Conservation (phyloP, 176 grass and related monocot species). For the Lolium rigidum region DNA sequence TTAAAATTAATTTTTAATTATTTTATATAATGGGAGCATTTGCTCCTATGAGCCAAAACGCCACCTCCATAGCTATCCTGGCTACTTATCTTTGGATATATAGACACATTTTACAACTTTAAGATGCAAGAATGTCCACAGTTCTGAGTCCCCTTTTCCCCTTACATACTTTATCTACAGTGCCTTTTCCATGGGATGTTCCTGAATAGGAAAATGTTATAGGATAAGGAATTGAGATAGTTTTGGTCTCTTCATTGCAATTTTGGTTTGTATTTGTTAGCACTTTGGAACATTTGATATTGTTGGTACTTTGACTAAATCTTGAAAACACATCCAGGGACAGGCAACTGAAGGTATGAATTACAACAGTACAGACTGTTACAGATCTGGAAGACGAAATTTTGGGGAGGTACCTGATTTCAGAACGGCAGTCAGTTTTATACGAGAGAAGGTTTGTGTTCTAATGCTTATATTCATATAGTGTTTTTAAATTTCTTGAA, state of each 20-base stretch:
- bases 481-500: conserved; percentile 21
- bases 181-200: conserved; percentile 15
- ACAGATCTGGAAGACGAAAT: conserved; percentile 37
- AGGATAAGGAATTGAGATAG: neutral
- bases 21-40: too few species aligned
- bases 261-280: neutral
- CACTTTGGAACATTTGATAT: conserved; percentile 16
- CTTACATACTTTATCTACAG: neutral
- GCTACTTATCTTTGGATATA: conserved; percentile 2
- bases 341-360: conserved; percentile 25
- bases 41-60: too few species aligned
- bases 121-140: neutral
- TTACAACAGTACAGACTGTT: conserved; percentile 27
- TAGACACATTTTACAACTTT: neutral
- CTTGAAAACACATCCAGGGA: conserved; percentile 46
- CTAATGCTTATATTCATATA: neutral
- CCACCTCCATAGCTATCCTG: neutral
- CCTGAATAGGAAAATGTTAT: neutral
- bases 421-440: conserved; percentile 55
- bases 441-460: conserved; percentile 84
- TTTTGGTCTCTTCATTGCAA: neutral
- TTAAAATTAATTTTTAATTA: too few species aligned
- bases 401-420: conserved; percentile 56
- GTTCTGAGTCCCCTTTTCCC: neutral
- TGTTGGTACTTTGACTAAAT: conserved; percentile 21